Percentiles rank a stretch among this genome's conserved stretches.
These are phyloP conservation scores for Euphorbia pulcherrima DNA, from an alignment of 345 rosid genomes.

Conservation along the genomic window DNA sequence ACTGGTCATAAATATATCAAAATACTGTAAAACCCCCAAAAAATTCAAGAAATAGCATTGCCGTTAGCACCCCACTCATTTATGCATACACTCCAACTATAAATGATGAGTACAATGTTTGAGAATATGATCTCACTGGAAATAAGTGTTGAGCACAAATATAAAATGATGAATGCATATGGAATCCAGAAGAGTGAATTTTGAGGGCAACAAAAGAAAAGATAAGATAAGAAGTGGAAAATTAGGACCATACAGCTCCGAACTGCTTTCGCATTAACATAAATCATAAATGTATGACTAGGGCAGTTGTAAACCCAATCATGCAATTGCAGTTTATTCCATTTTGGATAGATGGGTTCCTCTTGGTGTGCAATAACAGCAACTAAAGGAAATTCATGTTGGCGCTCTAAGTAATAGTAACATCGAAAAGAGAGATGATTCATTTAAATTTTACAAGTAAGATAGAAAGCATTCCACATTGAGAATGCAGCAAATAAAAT, in stretches of 20 bases:
- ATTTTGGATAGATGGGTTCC: background rate
- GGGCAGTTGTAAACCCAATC: background rate
- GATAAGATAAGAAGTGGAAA: background rate
- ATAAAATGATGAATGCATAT: background rate
- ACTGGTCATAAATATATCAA: no score
- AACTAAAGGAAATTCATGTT: background rate
- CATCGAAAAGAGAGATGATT: background rate
- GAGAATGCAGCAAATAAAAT: background rate
- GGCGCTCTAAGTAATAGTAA: background rate
- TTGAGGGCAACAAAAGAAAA: background rate
- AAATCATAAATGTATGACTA: background rate
- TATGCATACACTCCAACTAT: background rate
- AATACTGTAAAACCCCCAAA: no score
- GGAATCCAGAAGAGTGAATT: background rate
- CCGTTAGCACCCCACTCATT: background rate
- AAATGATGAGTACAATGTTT: background rate
- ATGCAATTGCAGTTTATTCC: background rate
- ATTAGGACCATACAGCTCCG: background rate
- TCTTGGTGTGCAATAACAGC: background rate
- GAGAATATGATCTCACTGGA: background rate
- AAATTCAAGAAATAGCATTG: background rate
- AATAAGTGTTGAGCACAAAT: background rate
- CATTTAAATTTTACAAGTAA: background rate
- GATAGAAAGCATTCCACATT: background rate
- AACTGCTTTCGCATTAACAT: background rate